Percentiles rank a stretch among this genome's conserved stretches.
Evolutionary conservation across 2,329 filamentous ascomycete genomes (phyloP).

Genomic region (Penicillium olsonii): DNA sequence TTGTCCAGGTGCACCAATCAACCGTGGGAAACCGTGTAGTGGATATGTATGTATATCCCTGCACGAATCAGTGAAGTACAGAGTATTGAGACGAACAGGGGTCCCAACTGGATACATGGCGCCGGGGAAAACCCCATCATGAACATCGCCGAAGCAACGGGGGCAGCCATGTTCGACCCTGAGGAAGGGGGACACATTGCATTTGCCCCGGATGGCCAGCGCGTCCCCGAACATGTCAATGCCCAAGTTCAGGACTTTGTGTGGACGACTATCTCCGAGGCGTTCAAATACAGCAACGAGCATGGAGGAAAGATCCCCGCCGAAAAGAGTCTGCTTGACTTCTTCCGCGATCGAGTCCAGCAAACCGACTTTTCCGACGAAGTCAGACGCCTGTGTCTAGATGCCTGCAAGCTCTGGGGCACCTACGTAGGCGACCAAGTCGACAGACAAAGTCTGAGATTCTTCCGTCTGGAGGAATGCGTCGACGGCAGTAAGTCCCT

Average conservation of each 20-base stretch:
- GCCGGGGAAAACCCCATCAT: constrained; percentile 61
- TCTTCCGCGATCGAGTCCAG: constrained; percentile 54
- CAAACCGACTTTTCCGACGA: constrained; percentile 38
- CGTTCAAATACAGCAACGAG: constrained; percentile 61
- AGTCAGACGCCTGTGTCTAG: constrained; percentile 53
- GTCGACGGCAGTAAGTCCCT: constrained; percentile 57
- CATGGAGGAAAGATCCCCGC: constrained; percentile 53
- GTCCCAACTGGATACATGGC: constrained; percentile 68
- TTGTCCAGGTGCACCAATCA: constrained; percentile 51
- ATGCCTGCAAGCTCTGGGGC: constrained; percentile 63
- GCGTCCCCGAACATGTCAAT: too few species aligned
- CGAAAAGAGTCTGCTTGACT: constrained; percentile 58
- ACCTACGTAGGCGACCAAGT: constrained; percentile 64
- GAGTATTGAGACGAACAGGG: constrained; percentile 39
- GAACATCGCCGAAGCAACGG: constrained; percentile 55
- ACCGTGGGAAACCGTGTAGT: constrained; percentile 52
- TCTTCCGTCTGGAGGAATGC: constrained; percentile 67
- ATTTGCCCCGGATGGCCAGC: constrained; percentile 51
- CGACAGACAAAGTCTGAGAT: constrained; percentile 62
- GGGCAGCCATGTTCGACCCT: constrained; percentile 53
- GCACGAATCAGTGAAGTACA: neutral
- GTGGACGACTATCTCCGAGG: constrained; percentile 61
- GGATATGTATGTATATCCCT: constrained; percentile 53
- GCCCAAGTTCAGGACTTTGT: constrained; percentile 47
- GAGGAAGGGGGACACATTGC: constrained; percentile 52